Conservation (phyloP, 1,284 basidiomycete genomes). For the Cutaneotrichosporon arboriforme region DNA sequence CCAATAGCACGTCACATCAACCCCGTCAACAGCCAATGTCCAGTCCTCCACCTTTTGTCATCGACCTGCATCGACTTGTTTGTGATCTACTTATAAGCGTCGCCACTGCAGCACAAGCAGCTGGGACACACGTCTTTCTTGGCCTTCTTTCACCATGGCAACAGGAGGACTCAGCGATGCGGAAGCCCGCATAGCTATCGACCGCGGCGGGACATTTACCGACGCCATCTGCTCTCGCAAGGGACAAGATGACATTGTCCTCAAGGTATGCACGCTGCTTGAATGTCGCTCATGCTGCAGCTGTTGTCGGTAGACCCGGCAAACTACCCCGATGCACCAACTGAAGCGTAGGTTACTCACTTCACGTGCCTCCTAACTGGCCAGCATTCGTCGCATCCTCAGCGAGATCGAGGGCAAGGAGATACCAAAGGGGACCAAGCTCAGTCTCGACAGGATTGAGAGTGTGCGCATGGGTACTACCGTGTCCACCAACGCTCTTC, state of each 20-base stretch:
- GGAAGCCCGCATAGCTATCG: conserved; percentile 26
- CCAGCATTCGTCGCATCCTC: conserved; percentile 78
- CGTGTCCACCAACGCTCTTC: conserved; percentile 85
- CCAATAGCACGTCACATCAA: no score
- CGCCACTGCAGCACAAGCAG: no score
- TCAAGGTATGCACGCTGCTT: conserved; percentile 18
- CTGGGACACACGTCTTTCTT: no score
- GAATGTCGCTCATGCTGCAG: conserved; percentile 37
- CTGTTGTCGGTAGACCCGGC: conserved; percentile 75
- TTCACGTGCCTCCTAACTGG: neutral
- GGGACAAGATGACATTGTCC: conserved; percentile 27
- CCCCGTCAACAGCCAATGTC: no score
- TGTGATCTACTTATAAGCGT: no score
- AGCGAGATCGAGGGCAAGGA: conserved; percentile 65
- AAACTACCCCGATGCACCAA: conserved; percentile 91
- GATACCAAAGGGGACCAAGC: conserved; percentile 61
- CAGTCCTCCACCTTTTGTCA: no score
- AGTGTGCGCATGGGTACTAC: conserved; percentile 47
- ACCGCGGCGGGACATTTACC: conserved; percentile 44
- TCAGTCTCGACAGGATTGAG: conserved; percentile 45
- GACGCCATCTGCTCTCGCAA: conserved; percentile 37
- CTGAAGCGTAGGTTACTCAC: conserved; percentile 41
- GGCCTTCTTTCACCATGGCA: no score
- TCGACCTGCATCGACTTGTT: no score
- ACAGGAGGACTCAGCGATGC: neutral